phyloP scores from a whole-genome alignment of 768 basidiomycete genomes.

The Lactarius hengduanensis region DNA sequence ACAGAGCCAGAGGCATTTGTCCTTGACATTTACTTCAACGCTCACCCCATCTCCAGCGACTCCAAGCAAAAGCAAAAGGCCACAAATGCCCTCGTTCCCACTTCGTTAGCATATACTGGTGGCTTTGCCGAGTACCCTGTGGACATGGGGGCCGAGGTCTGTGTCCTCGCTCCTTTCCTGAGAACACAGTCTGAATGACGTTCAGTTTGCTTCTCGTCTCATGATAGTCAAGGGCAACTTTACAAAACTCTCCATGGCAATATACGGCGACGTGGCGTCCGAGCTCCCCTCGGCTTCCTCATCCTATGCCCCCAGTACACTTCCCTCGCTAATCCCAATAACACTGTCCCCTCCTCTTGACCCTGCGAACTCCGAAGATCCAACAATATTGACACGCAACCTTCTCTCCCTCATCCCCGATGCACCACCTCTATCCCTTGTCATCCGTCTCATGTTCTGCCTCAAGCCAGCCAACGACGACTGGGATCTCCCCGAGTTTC shows the following conservation, averaged over 20 bases:
- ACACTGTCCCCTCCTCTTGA: constrained; percentile 55
- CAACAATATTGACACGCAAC: constrained; percentile 58
- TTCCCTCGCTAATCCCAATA: constrained; percentile 38
- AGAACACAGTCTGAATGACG: constrained; percentile 14
- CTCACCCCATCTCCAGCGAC: constrained; percentile 48
- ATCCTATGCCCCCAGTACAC: constrained; percentile 43
- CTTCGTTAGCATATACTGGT: constrained; percentile 68
- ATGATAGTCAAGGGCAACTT: constrained; percentile 82
- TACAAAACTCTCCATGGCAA: constrained; percentile 60
- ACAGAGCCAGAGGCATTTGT: constrained; percentile 76
- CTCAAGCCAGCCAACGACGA: constrained; percentile 77
- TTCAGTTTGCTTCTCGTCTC: constrained; percentile 68
- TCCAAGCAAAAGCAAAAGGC: constrained; percentile 59
- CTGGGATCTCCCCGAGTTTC: constrained; percentile 74
- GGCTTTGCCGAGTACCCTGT: constrained; percentile 63
- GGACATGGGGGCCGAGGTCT: constrained; percentile 67
- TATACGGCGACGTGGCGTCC: constrained; percentile 53
- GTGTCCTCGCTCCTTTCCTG: constrained; percentile 28
- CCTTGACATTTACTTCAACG: constrained; percentile 74
- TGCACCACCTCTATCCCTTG: constrained; percentile 59
- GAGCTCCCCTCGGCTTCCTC: constrained; percentile 41
- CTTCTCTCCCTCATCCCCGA: constrained; percentile 61
- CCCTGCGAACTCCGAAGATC: constrained; percentile 57
- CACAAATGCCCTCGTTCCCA: constrained; percentile 70
- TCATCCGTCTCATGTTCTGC: constrained; percentile 74